These are phyloP conservation scores for Elaeagnus macrophylla DNA, from an alignment of 306 rosid species.

Conservation along the genomic window DNA sequence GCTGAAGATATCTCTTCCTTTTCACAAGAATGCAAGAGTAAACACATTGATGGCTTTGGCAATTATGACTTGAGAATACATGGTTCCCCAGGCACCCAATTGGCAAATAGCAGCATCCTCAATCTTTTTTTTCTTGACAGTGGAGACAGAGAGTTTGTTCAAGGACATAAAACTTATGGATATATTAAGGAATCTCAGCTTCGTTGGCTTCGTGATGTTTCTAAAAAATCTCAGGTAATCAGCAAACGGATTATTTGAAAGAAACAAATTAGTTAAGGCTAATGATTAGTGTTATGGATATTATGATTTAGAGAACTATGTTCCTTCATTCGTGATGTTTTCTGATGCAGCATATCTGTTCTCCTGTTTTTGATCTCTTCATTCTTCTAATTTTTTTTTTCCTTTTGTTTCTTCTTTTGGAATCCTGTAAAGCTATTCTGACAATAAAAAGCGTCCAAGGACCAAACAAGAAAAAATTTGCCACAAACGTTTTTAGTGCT, in stretches of 20 bases:
- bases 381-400: background rate
- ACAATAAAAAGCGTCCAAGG: too few species aligned
- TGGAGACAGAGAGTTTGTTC: conserved; percentile 56
- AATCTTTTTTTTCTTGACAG: conserved; percentile 89
- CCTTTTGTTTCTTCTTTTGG: too few species aligned
- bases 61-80: conserved; percentile 58
- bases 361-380: background rate
- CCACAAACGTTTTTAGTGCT: too few species aligned
- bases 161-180: conserved; percentile 70
- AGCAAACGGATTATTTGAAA: conserved; percentile 2
- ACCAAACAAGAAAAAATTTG: too few species aligned
- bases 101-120: conserved; percentile 65
- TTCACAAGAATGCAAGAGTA: conserved; percentile 17
- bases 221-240: conserved; percentile 53
- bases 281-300: background rate
- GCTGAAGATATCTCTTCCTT: conserved; percentile 20
- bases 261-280: too few species aligned
- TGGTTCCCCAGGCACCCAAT: conserved; percentile 71
- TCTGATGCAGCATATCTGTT: background rate
- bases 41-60: conserved; percentile 72
- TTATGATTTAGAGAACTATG: background rate
- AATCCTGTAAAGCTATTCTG: too few species aligned
- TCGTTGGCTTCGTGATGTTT: conserved; percentile 54
- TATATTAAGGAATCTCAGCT: conserved; percentile 92
- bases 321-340: background rate